Base-by-base conservation (phyloP, 2,329 filamentous ascomycete genomes). In the Xylaria sp. region DNA sequence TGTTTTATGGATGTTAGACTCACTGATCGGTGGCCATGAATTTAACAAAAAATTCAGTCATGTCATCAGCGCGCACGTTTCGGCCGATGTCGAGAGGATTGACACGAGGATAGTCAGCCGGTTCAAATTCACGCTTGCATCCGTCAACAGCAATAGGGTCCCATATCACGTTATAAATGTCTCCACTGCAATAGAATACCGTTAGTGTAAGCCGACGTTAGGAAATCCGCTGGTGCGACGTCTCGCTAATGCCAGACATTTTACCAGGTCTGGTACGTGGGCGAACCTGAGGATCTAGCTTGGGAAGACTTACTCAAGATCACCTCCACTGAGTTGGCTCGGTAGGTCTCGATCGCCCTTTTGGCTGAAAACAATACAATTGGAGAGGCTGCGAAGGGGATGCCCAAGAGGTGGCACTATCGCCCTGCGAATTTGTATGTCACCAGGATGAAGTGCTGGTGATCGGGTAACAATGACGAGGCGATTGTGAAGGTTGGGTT, bases 91-190 rank as follows among this genome's bases (percentile, higher is more conserved):
- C 83, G 0, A 84, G 69, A 0, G 91, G 87, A 0, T 73, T 18
- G 0, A 87, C 83, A 1, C 88, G 84, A 2, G 89, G 86, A 73
- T 97, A 97, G 71, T 94, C 88, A 0, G 93, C 93, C 0, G 94
- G 88, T 0, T 2, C 0, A n/a, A 84, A 88, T 0, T 80, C 82
- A 0, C 15, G 25, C 12, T 73, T 50, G 34, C 67, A 74, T 4
- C 76, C 77, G 0, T 87, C 84, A 1, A 86, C 78, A 0, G 89
- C 83, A 0, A 78, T 76, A 0, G 79, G 73, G 73, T 97, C 93
- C 85, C 88, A 96, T 57, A 97, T 92, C 59, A 97, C 81, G 72
- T 94, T 91, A 79, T 92, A 97, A 0, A 93, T 81, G 77, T 97
- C 94, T 0, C 94, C 94, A 72, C 70, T 72, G 32, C 2, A 23